A percentile compares a stretch with the other conserved stretches of the same genome.
Evolutionary conservation across 2,329 filamentous ascomycete species (phyloP).

Genomic region (Mycosphaerella sp.): DNA sequence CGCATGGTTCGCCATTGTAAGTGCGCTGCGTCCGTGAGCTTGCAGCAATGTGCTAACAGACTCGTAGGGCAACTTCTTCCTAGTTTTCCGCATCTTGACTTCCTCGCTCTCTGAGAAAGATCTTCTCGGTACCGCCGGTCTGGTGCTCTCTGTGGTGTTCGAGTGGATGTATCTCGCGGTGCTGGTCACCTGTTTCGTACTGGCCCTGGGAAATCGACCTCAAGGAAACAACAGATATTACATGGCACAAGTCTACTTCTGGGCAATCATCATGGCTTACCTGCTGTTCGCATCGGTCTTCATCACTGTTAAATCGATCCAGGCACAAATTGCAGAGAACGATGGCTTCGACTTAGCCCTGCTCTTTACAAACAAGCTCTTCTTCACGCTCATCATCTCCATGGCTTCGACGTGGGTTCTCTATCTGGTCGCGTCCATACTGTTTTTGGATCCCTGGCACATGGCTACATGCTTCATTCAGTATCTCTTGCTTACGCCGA

Average conservation of each 20-base stretch:
- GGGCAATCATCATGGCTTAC: constrained; percentile 93
- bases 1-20: constrained; percentile 89
- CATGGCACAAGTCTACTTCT: constrained; percentile 97
- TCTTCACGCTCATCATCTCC: constrained; percentile 90
- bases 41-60: constrained; percentile 1
- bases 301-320: constrained; percentile 82
- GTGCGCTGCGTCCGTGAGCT: constrained; percentile 18
- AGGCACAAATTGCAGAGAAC: constrained; percentile 56
- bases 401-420: constrained; percentile 87
- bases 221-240: constrained; percentile 92
- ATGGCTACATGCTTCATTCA: constrained; percentile 93
- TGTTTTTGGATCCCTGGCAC: constrained; percentile 99
- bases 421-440: constrained; percentile 81
- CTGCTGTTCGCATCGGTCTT: constrained; percentile 92
- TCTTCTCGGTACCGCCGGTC: constrained; percentile 69
- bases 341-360: constrained; percentile 61
- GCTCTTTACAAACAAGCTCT: constrained; percentile 79
- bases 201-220: constrained; percentile 89
- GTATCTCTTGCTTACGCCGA: constrained; percentile 90
- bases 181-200: constrained; percentile 87
- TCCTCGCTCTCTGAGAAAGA: constrained; percentile 65
- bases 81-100: constrained; percentile 96
- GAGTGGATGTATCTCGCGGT: constrained; percentile 94
- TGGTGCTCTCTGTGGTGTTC: constrained; percentile 79
- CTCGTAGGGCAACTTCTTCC: constrained; percentile 79